Evolutionary conservation across 345 rosid genomes (phyloP).

Genomic region (Hevea brasiliensis): DNA sequence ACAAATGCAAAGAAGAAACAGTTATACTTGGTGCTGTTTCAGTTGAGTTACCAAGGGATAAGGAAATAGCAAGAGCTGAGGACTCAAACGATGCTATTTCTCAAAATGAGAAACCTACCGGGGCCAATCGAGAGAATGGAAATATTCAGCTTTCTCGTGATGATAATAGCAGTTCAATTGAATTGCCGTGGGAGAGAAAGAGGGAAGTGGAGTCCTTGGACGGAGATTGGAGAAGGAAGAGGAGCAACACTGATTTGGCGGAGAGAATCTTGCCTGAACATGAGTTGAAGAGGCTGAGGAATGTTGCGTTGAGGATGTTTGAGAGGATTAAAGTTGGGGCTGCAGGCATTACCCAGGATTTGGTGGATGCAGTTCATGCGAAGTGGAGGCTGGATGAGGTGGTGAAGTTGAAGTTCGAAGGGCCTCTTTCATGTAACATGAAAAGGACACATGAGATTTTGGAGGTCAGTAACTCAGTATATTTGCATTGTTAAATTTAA

Average conservation of each 20-base stretch:
- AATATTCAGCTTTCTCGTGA: background rate
- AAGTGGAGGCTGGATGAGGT: slow-evolving; percentile 83
- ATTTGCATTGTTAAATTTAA: slow-evolving; percentile 3
- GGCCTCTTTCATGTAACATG: slow-evolving; percentile 73
- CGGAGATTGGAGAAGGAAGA: slow-evolving; percentile 34
- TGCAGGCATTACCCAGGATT: slow-evolving; percentile 69
- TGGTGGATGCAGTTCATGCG: slow-evolving; percentile 69
- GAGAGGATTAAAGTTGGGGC: slow-evolving; percentile 81
- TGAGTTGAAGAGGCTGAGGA: slow-evolving; percentile 73
- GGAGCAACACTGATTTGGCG: slow-evolving; percentile 51
- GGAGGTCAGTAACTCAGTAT: slow-evolving; percentile 87
- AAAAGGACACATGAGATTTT: slow-evolving; percentile 71
- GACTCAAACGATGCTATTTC: background rate
- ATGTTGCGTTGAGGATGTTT: slow-evolving; percentile 68
- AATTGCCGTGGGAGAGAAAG: slow-evolving; percentile 36
- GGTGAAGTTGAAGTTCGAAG: slow-evolving; percentile 76
- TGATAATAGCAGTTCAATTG: slow-evolving; percentile 13
- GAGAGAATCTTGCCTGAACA: slow-evolving; percentile 66
- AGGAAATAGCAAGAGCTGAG: background rate
- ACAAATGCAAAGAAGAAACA: background rate
- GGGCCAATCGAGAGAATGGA: slow-evolving; percentile 9
- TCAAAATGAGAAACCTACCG: slow-evolving; percentile 8
- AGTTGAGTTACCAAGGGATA: background rate
- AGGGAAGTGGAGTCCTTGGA: slow-evolving; percentile 17
- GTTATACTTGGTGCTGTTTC: slow-evolving; percentile 1